Conservation (phyloP, 2,329 filamentous ascomycete genomes). For the Pseudocercospora macadamiae region DNA sequence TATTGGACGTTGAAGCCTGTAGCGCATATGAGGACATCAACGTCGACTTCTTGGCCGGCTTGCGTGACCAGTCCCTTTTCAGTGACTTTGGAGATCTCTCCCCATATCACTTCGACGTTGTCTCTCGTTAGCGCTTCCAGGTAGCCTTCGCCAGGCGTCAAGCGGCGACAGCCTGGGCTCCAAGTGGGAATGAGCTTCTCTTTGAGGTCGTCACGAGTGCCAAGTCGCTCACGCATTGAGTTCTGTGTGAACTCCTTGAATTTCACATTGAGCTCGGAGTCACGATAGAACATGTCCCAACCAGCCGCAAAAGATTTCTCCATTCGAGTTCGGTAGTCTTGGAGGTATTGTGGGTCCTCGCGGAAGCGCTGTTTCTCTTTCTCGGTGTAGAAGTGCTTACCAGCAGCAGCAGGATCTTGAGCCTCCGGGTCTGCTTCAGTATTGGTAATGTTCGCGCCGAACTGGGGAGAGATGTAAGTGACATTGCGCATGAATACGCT, state of each 20-base stretch:
- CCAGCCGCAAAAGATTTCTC: constrained; percentile 30
- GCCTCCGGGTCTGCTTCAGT: constrained; percentile 26
- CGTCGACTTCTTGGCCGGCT: constrained; percentile 24
- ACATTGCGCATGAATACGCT: constrained; percentile 38
- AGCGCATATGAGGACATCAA: constrained; percentile 33
- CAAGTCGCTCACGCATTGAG: constrained; percentile 56
- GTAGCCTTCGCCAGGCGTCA: constrained; percentile 55
- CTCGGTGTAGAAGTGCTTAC: constrained; percentile 35
- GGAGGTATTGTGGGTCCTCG: constrained; percentile 37
- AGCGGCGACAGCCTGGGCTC: constrained; percentile 65
- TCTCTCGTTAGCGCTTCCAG: constrained; percentile 39
- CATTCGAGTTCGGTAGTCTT: constrained; percentile 41
- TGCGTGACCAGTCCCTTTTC: constrained; percentile 28
- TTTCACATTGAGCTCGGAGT: constrained; percentile 19
- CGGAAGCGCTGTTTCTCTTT: constrained; percentile 36
- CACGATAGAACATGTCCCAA: constrained; percentile 30
- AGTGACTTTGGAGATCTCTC: constrained; percentile 29
- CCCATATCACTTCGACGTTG: constrained; percentile 33
- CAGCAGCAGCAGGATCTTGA: constrained; percentile 26
- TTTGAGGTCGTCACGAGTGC: constrained; percentile 58
- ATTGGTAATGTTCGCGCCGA: constrained; percentile 30
- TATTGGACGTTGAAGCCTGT: constrained; percentile 30
- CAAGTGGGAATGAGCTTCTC: constrained; percentile 64
- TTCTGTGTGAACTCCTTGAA: constrained; percentile 25
- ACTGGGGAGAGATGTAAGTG: constrained; percentile 39